Conservation (phyloP, 495 filamentous ascomycete genomes). For the Penicillium tannophilum region DNA sequence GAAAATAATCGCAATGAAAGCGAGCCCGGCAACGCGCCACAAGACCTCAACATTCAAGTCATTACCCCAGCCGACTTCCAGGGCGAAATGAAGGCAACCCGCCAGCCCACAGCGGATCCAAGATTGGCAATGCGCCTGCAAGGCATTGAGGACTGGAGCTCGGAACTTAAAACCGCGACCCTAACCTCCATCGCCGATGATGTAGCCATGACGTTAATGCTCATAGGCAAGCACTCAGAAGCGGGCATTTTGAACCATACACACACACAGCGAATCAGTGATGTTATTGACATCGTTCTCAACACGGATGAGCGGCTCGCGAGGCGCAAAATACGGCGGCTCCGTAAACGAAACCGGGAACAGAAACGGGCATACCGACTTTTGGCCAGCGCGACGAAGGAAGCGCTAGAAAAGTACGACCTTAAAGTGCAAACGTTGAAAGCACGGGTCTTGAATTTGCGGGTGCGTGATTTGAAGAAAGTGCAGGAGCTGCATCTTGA, state of each 20-base stretch:
- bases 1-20: too few relatives aligned
- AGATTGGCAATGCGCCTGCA: constrained; percentile 21
- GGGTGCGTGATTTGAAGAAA: background rate
- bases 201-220: constrained; percentile 28
- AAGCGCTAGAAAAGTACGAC: background rate
- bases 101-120: background rate
- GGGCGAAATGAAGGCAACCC: background rate
- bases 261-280: constrained; percentile 26
- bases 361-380: background rate
- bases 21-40: too few relatives aligned
- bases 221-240: constrained; percentile 22
- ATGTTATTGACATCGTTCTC: constrained; percentile 26
- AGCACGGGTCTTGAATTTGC: background rate
- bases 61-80: background rate
- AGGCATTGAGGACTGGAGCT: constrained; percentile 21
- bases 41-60: too few relatives aligned
- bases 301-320: constrained; percentile 14
- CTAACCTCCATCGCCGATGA: constrained; percentile 35
- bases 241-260: constrained; percentile 18
- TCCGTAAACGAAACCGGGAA: background rate
- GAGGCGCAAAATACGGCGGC: constrained; percentile 5
- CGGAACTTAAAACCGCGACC: constrained; percentile 21
- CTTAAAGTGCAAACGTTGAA: background rate
- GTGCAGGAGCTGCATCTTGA: constrained; percentile 6
- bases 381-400: background rate